Conservation (phyloP, 805 yeast species). For the Metschnikowia peoriensis region DNA sequence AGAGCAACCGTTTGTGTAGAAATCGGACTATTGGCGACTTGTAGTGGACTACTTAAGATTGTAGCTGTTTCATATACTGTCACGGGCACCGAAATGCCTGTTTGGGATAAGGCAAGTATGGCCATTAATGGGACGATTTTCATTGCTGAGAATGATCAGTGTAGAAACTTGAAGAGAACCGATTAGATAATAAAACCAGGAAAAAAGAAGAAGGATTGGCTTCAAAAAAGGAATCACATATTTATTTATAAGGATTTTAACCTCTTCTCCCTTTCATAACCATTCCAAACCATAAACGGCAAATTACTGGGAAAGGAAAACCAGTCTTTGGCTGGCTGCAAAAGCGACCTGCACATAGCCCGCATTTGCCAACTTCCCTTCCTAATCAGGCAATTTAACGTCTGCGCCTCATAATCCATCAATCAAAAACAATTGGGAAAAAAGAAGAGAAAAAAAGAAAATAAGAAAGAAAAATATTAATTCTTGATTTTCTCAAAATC, state of each 20-base stretch:
- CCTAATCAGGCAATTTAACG: conserved; percentile 5
- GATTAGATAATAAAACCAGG: not conserved
- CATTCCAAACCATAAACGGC: not conserved
- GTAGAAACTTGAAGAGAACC: not conserved
- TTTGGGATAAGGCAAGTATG: conserved; percentile 2
- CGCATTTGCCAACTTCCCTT: not conserved
- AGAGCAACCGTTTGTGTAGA: not conserved
- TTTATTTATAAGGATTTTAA: not conserved
- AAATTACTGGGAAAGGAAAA: conserved; percentile 7
- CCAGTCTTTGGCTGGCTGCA: conserved; percentile 7
- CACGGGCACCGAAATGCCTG: conserved; percentile 13
- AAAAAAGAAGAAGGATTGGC: not conserved
- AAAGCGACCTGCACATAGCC: conserved; percentile 6
- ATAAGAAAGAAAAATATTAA: too few species aligned
- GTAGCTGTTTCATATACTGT: conserved; percentile 13
- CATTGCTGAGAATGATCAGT: not conserved
- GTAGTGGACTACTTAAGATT: not conserved
- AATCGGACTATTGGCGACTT: too few species aligned
- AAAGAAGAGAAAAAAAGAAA: too few species aligned
- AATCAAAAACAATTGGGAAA: too few species aligned
- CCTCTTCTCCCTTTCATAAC: not conserved
- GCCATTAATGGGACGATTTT: conserved; percentile 1
- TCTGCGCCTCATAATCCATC: too few species aligned
- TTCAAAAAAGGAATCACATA: too few species aligned
- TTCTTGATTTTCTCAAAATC: too few species aligned